Percentiles rank a stretch among this genome's conserved stretches.
Conservation (phyloP, 805 yeast genomes). For the Candida nanaspora region DNA sequence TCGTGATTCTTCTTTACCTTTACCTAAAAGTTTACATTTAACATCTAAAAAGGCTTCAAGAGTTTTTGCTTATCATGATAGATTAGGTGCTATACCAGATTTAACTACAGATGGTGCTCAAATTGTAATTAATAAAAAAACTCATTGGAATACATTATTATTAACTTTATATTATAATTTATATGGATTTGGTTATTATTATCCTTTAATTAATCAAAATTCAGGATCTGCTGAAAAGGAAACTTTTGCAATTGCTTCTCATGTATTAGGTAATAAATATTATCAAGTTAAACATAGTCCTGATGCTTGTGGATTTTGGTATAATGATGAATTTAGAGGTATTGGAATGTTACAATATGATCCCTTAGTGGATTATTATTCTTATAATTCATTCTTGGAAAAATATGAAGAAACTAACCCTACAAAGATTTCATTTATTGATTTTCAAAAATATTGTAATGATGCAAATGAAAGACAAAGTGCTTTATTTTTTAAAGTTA, state of each 20-base stretch:
- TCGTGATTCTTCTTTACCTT: slow-evolving; percentile 23
- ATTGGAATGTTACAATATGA: slow-evolving; percentile 50
- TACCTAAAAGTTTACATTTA: slow-evolving; percentile 12
- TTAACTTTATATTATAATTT: slow-evolving; percentile 43
- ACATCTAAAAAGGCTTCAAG: slow-evolving; percentile 21
- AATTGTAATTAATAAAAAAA: slow-evolving; percentile 37
- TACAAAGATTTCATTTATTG: slow-evolving; percentile 9
- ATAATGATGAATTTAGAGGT: slow-evolving; percentile 30
- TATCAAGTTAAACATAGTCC: slow-evolving; percentile 41
- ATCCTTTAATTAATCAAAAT: slow-evolving; percentile 33
- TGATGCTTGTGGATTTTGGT: slow-evolving; percentile 42
- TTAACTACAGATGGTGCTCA: slow-evolving; percentile 46
- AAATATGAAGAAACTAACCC: slow-evolving; percentile 14
- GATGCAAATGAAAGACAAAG: slow-evolving; percentile 20
- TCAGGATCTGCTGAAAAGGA: slow-evolving; percentile 39
- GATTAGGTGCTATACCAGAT: slow-evolving; percentile 41
- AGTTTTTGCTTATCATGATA: slow-evolving; percentile 17
- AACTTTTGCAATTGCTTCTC: slow-evolving; percentile 45
- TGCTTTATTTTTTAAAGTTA: slow-evolving; percentile 24
- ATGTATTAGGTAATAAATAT: slow-evolving; percentile 30
- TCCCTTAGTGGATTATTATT: slow-evolving; percentile 35
- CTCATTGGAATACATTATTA: slow-evolving; percentile 39
- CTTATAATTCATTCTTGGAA: slow-evolving; percentile 15
- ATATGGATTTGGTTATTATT: slow-evolving; percentile 35
- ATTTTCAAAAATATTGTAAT: slow-evolving; percentile 12